phyloP scores from a whole-genome alignment of 2,329 filamentous ascomycete genomes.

The Periconia sp. region DNA sequence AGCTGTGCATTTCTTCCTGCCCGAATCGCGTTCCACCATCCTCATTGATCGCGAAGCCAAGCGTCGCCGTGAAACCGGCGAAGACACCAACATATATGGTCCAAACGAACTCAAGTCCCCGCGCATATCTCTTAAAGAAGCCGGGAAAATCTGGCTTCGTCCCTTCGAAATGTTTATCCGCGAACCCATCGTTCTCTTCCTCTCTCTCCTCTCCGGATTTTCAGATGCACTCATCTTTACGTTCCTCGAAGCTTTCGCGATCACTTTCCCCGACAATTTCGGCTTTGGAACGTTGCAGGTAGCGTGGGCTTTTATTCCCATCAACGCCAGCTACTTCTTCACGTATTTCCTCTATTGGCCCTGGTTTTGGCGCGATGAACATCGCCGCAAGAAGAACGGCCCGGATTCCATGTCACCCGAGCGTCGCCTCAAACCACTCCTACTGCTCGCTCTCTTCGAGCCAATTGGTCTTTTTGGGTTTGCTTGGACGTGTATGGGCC shows the following conservation, averaged over 20 bases:
- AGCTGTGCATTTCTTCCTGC: slow-evolving; percentile 64
- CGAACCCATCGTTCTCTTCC: slow-evolving; percentile 71
- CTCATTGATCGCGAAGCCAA: slow-evolving; percentile 78
- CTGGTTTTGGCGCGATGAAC: slow-evolving; percentile 46
- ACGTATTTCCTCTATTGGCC: slow-evolving; percentile 63
- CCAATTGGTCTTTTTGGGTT: slow-evolving; percentile 71
- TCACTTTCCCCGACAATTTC: slow-evolving; percentile 67
- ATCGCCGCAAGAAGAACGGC: slow-evolving; percentile 39
- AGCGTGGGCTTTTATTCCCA: slow-evolving; percentile 59
- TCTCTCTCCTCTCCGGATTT: slow-evolving; percentile 74
- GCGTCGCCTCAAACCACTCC: slow-evolving; percentile 64
- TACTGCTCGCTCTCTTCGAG: slow-evolving; percentile 60
- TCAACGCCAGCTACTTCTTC: slow-evolving; percentile 61
- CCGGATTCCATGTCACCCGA: slow-evolving; percentile 56
- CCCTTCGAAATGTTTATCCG: slow-evolving; percentile 68
- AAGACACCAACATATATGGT: slow-evolving; percentile 64
- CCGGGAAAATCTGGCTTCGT: slow-evolving; percentile 51
- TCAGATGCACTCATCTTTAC: slow-evolving; percentile 77
- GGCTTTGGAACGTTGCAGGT: slow-evolving; percentile 58
- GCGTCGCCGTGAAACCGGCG: slow-evolving; percentile 64
- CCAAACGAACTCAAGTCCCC: slow-evolving; percentile 64
- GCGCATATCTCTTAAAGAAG: slow-evolving; percentile 35
- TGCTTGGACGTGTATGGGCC: slow-evolving; percentile 67
- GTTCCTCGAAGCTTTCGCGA: slow-evolving; percentile 69
- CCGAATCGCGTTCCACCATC: slow-evolving; percentile 73